A percentile compares a stretch with the other conserved stretches of the same genome.
Evolutionary conservation across 2,329 filamentous ascomycete genomes (phyloP).

Genomic region (Penicillium concentricum): DNA sequence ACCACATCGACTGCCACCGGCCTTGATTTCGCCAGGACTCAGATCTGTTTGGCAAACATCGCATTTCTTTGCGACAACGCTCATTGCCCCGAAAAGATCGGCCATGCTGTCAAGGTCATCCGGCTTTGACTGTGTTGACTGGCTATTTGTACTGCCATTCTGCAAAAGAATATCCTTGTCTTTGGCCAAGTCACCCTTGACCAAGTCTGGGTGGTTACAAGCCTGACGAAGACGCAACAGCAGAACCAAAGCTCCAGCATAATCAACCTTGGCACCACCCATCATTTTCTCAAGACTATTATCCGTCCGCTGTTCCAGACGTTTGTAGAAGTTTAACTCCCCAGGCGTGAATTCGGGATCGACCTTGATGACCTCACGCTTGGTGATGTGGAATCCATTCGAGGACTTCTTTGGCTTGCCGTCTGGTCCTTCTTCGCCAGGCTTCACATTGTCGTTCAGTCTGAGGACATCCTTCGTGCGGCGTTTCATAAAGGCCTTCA

Average conservation of each 20-base stretch:
- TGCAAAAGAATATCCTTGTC: slow-evolving; percentile 82
- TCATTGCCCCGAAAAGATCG: slow-evolving; percentile 81
- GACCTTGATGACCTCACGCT: slow-evolving; percentile 81
- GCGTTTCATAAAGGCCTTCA: slow-evolving; percentile 97
- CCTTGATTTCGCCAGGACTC: slow-evolving; percentile 53
- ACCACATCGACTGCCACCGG: slow-evolving; percentile 61
- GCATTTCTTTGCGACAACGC: slow-evolving; percentile 73
- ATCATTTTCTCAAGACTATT: slow-evolving; percentile 87
- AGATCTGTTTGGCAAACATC: slow-evolving; percentile 77
- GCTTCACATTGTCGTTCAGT: slow-evolving; percentile 75
- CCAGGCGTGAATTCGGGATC: slow-evolving; percentile 73
- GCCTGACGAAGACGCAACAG: slow-evolving; percentile 88
- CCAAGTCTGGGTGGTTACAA: slow-evolving; percentile 89
- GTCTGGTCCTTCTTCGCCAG: slow-evolving; percentile 59
- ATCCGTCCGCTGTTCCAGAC: slow-evolving; percentile 80
- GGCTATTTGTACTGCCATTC: slow-evolving; percentile 53
- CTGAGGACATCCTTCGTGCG: slow-evolving; percentile 96
- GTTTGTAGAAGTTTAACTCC: slow-evolving; percentile 82
- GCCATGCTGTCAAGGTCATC: slow-evolving; percentile 78
- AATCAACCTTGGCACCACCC: slow-evolving; percentile 74
- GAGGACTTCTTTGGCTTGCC: slow-evolving; percentile 51
- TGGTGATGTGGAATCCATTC: slow-evolving; percentile 83
- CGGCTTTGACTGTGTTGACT: slow-evolving; percentile 51
- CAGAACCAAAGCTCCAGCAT: slow-evolving; percentile 89
- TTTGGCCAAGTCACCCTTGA: slow-evolving; percentile 79